phyloP scores from a whole-genome alignment of 257 asterid genomes.

The Capsicum chinense region DNA sequence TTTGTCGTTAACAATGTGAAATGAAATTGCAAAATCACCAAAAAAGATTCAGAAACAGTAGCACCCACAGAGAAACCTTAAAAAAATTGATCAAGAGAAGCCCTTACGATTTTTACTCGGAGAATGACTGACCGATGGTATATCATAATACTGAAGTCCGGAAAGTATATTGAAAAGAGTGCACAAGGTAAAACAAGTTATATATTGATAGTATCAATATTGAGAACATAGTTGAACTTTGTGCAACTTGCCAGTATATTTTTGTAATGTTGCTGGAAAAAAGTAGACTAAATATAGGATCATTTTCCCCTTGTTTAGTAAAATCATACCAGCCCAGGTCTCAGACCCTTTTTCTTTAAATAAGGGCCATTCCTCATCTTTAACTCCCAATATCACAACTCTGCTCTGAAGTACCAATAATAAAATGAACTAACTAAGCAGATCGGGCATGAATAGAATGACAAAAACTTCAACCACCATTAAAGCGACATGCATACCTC shows the following conservation, averaged over 20 bases:
- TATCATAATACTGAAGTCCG: not conserved
- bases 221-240: slow-evolving; percentile 11
- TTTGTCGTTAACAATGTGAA: slow-evolving; percentile 9
- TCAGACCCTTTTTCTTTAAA: not conserved
- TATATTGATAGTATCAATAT: not conserved
- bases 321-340: not conserved
- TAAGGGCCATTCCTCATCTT: not conserved
- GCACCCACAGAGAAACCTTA: not conserved
- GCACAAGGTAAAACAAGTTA: slow-evolving; percentile 5
- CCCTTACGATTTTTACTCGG: not conserved
- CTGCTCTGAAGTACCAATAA: not conserved
- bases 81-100: not conserved
- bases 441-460: not conserved
- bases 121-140: not conserved
- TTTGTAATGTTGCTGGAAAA: not conserved
- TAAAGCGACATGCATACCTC: slow-evolving; percentile 50
- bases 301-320: not conserved
- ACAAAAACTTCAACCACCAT: not conserved
- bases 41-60: not conserved
- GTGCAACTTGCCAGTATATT: not conserved
- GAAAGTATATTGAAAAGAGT: not conserved
- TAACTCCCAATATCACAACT: not conserved
- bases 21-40: not conserved
- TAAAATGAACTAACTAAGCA: not conserved
- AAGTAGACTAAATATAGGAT: not conserved